Conservation (phyloP, 176 grass and related monocot genomes). For the Carex pumila region DNA sequence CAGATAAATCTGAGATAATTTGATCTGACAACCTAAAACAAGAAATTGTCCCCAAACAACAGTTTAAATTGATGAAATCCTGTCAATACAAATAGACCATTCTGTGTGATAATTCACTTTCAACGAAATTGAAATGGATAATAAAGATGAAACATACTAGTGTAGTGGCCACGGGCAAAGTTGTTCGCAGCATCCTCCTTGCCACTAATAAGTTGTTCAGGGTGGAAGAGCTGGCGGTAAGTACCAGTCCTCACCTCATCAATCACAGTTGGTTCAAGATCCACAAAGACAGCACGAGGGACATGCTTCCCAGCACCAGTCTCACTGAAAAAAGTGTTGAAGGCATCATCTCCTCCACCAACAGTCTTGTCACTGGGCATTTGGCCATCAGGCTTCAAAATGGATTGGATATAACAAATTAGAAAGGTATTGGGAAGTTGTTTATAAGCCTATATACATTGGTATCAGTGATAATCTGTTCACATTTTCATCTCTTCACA, state of each 20-base stretch:
- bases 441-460: background rate
- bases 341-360: constrained; percentile 53
- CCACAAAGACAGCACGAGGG: constrained; percentile 70
- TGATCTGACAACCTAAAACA: no score
- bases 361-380: constrained; percentile 53
- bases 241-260: constrained; percentile 67
- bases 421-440: background rate
- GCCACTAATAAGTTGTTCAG: constrained; percentile 72
- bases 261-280: constrained; percentile 80
- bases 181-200: constrained; percentile 78
- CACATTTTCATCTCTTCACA: no score
- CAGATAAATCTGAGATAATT: no score
- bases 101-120: background rate
- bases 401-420: background rate
- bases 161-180: constrained; percentile 64
- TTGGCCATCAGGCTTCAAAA: constrained; percentile 70
- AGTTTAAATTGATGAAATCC: background rate
- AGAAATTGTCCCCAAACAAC: no score
- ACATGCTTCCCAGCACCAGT: constrained; percentile 70
- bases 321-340: constrained; percentile 77
- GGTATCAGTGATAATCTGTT: no score
- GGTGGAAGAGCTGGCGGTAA: constrained; percentile 72
- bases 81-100: background rate
- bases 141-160: constrained; percentile 22
- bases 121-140: background rate